phyloP scores from a whole-genome alignment of 2,329 filamentous ascomycete genomes.

The Xylaria sp. region DNA sequence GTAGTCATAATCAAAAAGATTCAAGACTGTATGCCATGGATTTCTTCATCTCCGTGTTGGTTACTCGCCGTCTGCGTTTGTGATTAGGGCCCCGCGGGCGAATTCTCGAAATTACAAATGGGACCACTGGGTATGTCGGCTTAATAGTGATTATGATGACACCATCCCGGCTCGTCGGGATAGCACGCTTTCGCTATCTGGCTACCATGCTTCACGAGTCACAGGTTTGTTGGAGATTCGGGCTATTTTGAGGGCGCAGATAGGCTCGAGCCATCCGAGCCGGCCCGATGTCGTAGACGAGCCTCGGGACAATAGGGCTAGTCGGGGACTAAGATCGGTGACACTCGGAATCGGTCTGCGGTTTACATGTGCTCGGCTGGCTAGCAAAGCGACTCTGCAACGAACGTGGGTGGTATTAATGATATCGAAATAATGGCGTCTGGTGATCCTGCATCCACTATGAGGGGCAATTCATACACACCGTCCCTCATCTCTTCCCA shows the following conservation, averaged over 20 bases:
- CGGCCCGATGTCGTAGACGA: constrained; percentile 14
- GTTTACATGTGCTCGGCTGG: not conserved
- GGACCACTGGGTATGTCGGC: not conserved
- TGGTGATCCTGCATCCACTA: no score
- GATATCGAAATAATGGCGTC: no score
- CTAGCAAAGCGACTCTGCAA: constrained; percentile 2
- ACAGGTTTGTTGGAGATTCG: not conserved
- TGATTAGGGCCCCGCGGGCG: not conserved
- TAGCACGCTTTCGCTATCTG: not conserved
- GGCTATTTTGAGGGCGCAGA: constrained; percentile 14
- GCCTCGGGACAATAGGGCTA: constrained; percentile 16
- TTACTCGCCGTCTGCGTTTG: not conserved
- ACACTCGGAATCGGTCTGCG: constrained; percentile 4
- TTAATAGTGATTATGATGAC: not conserved
- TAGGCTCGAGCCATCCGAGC: constrained; percentile 17
- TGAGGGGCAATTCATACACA: no score
- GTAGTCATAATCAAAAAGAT: constrained; percentile 35
- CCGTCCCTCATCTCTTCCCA: no score
- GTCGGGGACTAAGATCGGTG: constrained; percentile 4
- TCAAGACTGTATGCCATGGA: constrained; percentile 21
- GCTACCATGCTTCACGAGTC: not conserved
- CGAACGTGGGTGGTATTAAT: no score
- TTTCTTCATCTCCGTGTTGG: not conserved
- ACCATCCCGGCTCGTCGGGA: not conserved
- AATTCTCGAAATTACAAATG: not conserved